phyloP scores from a whole-genome alignment of 192 early-diverging fungal genomes.

The Bifiguratus adelaidae region DNA sequence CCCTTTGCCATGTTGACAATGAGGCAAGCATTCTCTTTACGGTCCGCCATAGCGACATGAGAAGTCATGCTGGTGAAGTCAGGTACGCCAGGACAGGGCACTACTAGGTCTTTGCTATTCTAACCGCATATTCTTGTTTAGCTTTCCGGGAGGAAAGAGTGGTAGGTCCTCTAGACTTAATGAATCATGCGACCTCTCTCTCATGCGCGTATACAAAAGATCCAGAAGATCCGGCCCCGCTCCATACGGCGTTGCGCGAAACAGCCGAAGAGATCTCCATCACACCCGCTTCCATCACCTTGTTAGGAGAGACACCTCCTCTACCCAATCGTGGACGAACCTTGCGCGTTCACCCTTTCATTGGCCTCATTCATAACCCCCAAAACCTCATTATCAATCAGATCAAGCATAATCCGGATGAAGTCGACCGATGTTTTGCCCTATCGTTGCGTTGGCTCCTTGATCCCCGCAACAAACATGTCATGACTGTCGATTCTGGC shows the following conservation, averaged over 20 bases:
- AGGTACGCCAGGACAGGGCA: slow-evolving; percentile 25
- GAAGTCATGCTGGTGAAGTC: slow-evolving; percentile 68
- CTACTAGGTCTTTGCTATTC: neutral
- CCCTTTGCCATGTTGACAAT: slow-evolving; percentile 51
- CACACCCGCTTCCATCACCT: slow-evolving; percentile 18
- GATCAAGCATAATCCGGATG: neutral
- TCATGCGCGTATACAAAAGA: slow-evolving; percentile 20
- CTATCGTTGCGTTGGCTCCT: neutral
- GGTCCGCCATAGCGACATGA: slow-evolving; percentile 49
- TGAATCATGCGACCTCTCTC: neutral
- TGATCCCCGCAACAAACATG: neutral
- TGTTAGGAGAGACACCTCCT: slow-evolving; percentile 49
- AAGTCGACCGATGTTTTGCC: neutral
- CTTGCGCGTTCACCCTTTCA: slow-evolving; percentile 49
- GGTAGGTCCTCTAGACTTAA: slow-evolving; percentile 1
- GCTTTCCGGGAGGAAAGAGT: slow-evolving; percentile 68
- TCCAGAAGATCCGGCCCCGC: slow-evolving; percentile 33
- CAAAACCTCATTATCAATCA: neutral
- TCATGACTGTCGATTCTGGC: no score
- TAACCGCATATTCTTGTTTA: slow-evolving; percentile 3
- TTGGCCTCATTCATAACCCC: slow-evolving; percentile 38
- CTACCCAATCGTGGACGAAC: slow-evolving; percentile 48
- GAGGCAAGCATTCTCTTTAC: slow-evolving; percentile 69
- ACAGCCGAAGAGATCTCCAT: slow-evolving; percentile 71
- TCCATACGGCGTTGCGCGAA: slow-evolving; percentile 68